Conservation (phyloP, 805 yeast species). For the Wickerhamomyces bovis region DNA sequence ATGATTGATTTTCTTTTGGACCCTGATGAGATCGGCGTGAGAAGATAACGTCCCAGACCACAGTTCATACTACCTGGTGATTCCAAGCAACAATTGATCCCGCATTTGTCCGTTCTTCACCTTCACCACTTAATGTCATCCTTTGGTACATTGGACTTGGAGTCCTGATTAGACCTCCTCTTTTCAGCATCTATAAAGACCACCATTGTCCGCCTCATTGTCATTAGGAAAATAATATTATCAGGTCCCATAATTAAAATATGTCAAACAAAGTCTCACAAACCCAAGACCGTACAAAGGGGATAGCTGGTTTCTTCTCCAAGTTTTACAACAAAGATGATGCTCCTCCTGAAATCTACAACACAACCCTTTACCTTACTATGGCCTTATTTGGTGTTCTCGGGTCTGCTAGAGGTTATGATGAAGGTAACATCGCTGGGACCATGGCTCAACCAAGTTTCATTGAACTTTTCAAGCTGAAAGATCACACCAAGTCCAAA, state of each 20-base stretch:
- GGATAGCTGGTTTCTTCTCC: constrained; percentile 1
- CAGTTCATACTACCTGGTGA: not conserved
- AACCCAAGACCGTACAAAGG: not conserved
- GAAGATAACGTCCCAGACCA: too few species aligned
- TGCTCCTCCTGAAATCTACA: constrained; percentile 40
- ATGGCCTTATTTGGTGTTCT: constrained; percentile 47
- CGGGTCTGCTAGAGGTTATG: constrained; percentile 53
- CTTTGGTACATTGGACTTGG: not conserved
- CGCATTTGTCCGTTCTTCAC: not conserved
- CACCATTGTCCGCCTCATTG: too few species aligned
- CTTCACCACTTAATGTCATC: not conserved
- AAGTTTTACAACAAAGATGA: constrained; percentile 17
- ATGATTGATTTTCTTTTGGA: too few species aligned
- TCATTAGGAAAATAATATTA: too few species aligned
- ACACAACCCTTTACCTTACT: constrained; percentile 38
- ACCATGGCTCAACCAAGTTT: constrained; percentile 39
- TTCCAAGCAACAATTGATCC: not conserved
- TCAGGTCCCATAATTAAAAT: not conserved
- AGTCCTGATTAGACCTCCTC: not conserved
- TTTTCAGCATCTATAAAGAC: not conserved
- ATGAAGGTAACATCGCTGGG: constrained; percentile 49
- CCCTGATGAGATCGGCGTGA: too few species aligned
- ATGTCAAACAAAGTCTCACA: not conserved
- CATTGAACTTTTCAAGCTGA: constrained; percentile 36
- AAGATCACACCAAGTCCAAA: constrained; percentile 31